Conservation (phyloP, 306 rosid species). For the Rubus idaeus region DNA sequence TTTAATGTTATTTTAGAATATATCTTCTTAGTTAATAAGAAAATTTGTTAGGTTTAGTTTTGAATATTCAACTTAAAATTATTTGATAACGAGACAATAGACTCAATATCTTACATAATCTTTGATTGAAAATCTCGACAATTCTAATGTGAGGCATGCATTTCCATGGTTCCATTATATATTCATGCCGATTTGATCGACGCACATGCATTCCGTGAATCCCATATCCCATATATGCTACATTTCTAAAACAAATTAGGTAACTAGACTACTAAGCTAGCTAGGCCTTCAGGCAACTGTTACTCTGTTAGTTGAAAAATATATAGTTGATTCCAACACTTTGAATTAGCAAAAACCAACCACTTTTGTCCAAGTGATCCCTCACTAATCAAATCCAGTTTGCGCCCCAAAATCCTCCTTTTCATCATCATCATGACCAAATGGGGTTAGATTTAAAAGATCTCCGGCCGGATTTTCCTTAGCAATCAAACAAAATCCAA, state of each 20-base stretch:
- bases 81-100: too few relatives aligned
- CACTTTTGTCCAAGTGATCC: conserved; percentile 35
- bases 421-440: conserved; percentile 58
- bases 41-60: too few relatives aligned
- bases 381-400: conserved; percentile 21
- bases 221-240: background rate
- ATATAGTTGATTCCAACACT: background rate
- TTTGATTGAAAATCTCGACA: too few relatives aligned
- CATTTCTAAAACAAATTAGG: too few relatives aligned
- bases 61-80: too few relatives aligned
- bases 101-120: too few relatives aligned
- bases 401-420: conserved; percentile 49
- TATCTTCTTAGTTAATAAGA: too few relatives aligned
- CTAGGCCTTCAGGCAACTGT: background rate
- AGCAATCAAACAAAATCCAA: conserved; percentile 60
- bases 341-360: conserved; percentile 34
- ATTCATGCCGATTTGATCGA: background rate
- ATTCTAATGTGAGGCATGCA: background rate
- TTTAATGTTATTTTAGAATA: too few relatives aligned
- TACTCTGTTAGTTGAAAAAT: background rate
- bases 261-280: background rate
- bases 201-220: background rate
- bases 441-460: conserved; percentile 46
- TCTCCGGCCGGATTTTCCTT: conserved; percentile 39
- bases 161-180: background rate